Conservation (phyloP, 345 rosid species). For the Iberis pinnata region DNA sequence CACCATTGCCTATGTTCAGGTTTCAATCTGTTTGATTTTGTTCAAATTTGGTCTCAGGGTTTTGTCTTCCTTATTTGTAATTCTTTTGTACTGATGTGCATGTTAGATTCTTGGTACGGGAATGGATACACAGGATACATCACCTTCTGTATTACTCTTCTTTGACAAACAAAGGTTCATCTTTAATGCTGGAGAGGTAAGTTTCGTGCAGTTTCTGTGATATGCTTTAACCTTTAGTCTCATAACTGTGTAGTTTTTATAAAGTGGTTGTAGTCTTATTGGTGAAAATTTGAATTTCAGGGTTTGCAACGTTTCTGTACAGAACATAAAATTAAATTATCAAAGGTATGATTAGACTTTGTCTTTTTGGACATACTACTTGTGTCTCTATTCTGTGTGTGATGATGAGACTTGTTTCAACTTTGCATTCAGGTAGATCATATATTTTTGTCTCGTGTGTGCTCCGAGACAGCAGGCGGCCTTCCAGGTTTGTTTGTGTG, state of each 20-base stretch:
- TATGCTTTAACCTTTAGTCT: not conserved
- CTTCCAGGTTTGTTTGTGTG: constrained; percentile 68
- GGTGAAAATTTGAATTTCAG: constrained; percentile 33
- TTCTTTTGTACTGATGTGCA: too few relatives aligned
- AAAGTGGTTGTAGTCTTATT: not conserved
- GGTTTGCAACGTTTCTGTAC: constrained; percentile 93
- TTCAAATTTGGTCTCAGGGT: not conserved
- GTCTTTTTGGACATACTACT: not conserved
- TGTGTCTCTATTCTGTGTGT: constrained; percentile 3
- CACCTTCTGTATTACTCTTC: constrained; percentile 92
- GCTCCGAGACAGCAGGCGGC: constrained; percentile 96
- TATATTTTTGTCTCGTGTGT: constrained; percentile 90
- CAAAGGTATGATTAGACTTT: constrained; percentile 51
- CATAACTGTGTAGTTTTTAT: not conserved
- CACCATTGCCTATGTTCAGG: constrained; percentile 88
- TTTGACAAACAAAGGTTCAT: constrained; percentile 94
- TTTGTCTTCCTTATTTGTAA: not conserved
- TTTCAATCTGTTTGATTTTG: constrained; percentile 25
- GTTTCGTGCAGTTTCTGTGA: not conserved
- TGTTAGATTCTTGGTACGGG: constrained; percentile 89
- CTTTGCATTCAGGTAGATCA: constrained; percentile 87
- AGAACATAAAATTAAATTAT: constrained; percentile 85
- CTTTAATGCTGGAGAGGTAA: constrained; percentile 97
- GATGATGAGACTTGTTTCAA: constrained; percentile 13
- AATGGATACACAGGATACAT: constrained; percentile 97